Evolutionary conservation across 169 alveolate species (phyloP).

Genomic region (Besnoitia besnoiti): DNA sequence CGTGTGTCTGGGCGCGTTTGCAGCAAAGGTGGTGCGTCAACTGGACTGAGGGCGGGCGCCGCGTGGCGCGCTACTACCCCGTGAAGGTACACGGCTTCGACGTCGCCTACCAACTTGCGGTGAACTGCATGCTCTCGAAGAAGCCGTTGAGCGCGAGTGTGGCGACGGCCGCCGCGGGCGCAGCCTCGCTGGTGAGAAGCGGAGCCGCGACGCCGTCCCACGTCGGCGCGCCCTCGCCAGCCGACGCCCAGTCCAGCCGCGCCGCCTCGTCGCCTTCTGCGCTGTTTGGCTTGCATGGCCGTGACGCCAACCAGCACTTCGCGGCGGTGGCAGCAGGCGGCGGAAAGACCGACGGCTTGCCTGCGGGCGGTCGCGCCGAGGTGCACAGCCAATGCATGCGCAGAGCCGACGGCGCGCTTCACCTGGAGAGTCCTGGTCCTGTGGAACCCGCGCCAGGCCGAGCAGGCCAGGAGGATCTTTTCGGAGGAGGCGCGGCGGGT

Average conservation of each 20-base stretch:
- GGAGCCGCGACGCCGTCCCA: background rate
- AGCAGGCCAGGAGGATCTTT: background rate
- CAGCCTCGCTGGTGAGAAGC: background rate
- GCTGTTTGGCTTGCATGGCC: background rate
- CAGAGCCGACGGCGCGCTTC: too few species aligned
- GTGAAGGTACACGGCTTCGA: slow-evolving; percentile 75
- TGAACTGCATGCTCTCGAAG: slow-evolving; percentile 67
- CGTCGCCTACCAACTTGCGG: slow-evolving; percentile 73
- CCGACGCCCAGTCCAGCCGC: background rate
- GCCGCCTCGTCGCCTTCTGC: background rate
- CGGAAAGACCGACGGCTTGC: background rate
- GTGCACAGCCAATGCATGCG: too few species aligned
- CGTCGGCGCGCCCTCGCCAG: background rate
- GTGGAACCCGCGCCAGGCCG: background rate
- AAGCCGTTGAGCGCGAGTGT: slow-evolving; percentile 39
- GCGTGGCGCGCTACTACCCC: slow-evolving; percentile 75
- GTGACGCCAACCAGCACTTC: background rate
- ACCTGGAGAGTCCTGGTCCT: too few species aligned
- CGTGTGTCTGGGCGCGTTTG: background rate
- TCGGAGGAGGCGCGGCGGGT: background rate
- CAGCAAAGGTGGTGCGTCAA: slow-evolving; percentile 79
- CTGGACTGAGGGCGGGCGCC: slow-evolving; percentile 76
- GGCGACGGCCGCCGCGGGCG: background rate
- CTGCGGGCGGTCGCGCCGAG: too few species aligned
- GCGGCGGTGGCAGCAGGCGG: background rate